Conservation (phyloP, 2,329 filamentous ascomycete species). For the Colletotrichum simmondsii region DNA sequence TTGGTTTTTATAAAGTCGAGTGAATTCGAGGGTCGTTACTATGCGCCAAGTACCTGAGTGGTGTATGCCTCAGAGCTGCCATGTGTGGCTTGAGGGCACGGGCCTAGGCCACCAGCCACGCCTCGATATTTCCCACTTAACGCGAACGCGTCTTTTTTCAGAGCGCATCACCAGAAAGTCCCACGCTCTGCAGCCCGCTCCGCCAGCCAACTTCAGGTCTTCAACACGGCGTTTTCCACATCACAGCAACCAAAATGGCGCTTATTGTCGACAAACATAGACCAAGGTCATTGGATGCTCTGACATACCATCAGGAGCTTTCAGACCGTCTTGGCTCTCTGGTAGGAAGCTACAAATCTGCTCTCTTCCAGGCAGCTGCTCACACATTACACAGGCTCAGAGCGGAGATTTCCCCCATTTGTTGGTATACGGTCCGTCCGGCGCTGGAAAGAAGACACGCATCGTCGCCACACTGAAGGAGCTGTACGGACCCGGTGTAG, state of each 20-base stretch:
- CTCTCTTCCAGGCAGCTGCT: neutral
- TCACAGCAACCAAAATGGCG: conserved; percentile 60
- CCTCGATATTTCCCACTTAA: conserved; percentile 44
- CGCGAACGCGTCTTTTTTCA: conserved; percentile 45
- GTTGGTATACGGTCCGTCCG: conserved; percentile 95
- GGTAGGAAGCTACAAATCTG: conserved; percentile 61
- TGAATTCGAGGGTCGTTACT: neutral
- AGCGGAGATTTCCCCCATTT: conserved; percentile 98
- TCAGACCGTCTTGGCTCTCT: conserved; percentile 88
- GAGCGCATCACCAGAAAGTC: conserved; percentile 31
- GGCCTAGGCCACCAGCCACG: conserved; percentile 34
- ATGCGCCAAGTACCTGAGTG: neutral
- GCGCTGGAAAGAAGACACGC: conserved; percentile 96
- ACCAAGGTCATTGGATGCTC: conserved; percentile 78
- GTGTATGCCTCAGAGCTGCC: neutral
- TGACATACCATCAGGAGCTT: conserved; percentile 90
- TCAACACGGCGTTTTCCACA: conserved; percentile 6
- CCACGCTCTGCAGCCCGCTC: conserved; percentile 3
- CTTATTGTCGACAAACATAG: conserved; percentile 79
- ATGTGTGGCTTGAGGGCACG: conserved; percentile 28
- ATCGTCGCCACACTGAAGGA: conserved; percentile 96
- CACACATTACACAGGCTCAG: conserved; percentile 75
- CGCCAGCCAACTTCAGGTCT: conserved; percentile 8
- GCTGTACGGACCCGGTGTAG: conserved; percentile 94
- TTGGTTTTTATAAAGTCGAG: neutral